Percentiles rank a stretch among this genome's conserved stretches.
Evolutionary conservation across 2,329 filamentous ascomycete genomes (phyloP).

Genomic region (Aureobasidium musti): DNA sequence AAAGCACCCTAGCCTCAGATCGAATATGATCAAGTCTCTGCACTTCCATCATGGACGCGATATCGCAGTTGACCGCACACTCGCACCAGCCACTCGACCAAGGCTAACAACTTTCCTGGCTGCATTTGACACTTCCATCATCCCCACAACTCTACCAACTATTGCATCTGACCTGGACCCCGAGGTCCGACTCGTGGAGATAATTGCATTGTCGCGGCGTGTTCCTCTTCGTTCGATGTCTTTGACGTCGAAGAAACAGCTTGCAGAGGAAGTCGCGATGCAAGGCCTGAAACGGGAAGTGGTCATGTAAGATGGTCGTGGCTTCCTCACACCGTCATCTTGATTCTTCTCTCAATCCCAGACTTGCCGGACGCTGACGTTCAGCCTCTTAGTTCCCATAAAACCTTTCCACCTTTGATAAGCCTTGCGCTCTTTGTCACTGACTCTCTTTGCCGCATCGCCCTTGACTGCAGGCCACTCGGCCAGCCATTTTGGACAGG

Average conservation of each 20-base stretch:
- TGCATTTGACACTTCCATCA: no score
- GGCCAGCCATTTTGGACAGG: conserved; percentile 30
- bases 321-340: neutral
- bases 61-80: no score
- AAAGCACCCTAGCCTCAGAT: no score
- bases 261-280: neutral
- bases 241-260: neutral
- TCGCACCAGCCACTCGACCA: no score
- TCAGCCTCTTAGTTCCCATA: conserved; percentile 46
- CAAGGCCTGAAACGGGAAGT: neutral
- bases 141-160: no score
- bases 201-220: neutral
- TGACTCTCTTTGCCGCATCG: conserved; percentile 35
- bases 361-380: conserved; percentile 46
- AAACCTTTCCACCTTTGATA: conserved; percentile 46
- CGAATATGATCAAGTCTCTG: no score
- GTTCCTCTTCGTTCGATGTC: neutral
- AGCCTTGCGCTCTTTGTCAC: conserved; percentile 33
- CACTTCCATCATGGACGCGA: no score
- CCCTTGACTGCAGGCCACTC: conserved; percentile 38
- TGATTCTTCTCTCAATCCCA: conserved; percentile 38
- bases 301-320: neutral
- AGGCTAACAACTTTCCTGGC: no score
- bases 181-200: neutral
- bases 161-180: neutral